phyloP scores from a whole-genome alignment of 2,329 filamentous ascomycete genomes.

The Apiospora pterosperma region DNA sequence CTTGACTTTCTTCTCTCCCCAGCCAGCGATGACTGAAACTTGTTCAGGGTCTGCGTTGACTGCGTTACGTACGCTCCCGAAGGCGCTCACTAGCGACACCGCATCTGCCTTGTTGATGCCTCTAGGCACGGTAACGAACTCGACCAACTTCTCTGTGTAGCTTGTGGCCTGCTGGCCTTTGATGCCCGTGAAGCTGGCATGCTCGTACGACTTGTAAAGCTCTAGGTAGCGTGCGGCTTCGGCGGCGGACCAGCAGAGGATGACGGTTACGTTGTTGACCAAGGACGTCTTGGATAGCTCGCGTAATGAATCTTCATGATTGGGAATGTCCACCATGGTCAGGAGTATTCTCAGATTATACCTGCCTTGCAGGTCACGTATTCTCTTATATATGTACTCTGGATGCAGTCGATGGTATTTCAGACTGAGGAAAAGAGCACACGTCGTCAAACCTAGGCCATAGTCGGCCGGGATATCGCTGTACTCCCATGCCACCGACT shows the following conservation, averaged over 20 bases:
- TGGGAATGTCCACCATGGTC: constrained; percentile 90
- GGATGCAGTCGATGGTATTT: constrained; percentile 98
- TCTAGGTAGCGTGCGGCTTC: constrained; percentile 94
- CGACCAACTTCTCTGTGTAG: constrained; percentile 83
- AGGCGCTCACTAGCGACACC: constrained; percentile 83
- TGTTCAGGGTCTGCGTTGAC: constrained; percentile 87
- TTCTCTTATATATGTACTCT: constrained; percentile 95
- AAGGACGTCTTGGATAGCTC: constrained; percentile 91
- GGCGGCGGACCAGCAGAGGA: constrained; percentile 90
- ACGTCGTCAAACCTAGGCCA: constrained; percentile 80
- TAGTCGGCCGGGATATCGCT: constrained; percentile 96
- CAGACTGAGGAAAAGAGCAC: constrained; percentile 86
- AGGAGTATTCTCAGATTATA: constrained; percentile 85
- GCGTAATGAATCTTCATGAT: constrained; percentile 85
- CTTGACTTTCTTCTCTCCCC: constrained; percentile 93
- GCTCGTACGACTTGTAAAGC: constrained; percentile 90
- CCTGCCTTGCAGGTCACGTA: constrained; percentile 77
- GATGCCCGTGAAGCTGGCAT: constrained; percentile 77
- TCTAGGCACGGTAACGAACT: constrained; percentile 87
- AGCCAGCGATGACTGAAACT: constrained; percentile 79
- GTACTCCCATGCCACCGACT: constrained; percentile 89
- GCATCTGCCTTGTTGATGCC: constrained; percentile 95
- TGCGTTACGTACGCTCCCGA: constrained; percentile 82
- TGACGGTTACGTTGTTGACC: constrained; percentile 87
- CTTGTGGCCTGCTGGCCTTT: constrained; percentile 78